Evolutionary conservation across 306 rosid genomes (phyloP).

Genomic region (Pyrus pyrifolia): DNA sequence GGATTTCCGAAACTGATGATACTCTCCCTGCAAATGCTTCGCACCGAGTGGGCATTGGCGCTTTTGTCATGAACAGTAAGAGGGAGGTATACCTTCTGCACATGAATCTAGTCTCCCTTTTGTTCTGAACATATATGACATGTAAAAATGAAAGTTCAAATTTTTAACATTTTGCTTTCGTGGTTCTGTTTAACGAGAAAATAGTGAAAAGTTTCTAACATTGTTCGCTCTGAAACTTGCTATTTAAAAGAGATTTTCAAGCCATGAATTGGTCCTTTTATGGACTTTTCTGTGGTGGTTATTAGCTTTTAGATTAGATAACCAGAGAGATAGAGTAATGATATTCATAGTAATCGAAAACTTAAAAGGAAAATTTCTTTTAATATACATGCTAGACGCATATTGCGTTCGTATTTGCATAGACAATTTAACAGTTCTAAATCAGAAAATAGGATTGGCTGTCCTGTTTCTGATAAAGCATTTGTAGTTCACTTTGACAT

Average conservation of each 20-base stretch:
- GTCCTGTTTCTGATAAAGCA: background rate
- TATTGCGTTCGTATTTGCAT: background rate
- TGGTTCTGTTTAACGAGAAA: background rate
- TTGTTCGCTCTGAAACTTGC: background rate
- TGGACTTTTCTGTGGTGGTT: background rate
- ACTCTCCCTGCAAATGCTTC: constrained; percentile 85
- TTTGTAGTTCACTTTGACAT: background rate
- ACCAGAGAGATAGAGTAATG: background rate
- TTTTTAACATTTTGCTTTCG: background rate
- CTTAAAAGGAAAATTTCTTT: background rate
- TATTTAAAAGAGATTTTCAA: background rate
- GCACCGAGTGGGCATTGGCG: constrained; percentile 68
- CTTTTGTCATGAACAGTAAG: constrained; percentile 60
- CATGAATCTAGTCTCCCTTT: background rate
- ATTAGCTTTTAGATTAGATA: background rate
- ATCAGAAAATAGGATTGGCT: background rate
- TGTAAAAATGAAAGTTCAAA: background rate
- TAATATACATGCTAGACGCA: background rate
- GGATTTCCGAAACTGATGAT: constrained; percentile 66
- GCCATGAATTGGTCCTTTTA: background rate
- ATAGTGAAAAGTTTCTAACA: background rate
- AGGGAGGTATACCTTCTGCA: constrained; percentile 43
- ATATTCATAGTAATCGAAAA: background rate
- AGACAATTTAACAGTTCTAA: background rate
- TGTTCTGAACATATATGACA: background rate